Conservation (phyloP, 208 protist species). For the Herpetomonas tarakana region DNA sequence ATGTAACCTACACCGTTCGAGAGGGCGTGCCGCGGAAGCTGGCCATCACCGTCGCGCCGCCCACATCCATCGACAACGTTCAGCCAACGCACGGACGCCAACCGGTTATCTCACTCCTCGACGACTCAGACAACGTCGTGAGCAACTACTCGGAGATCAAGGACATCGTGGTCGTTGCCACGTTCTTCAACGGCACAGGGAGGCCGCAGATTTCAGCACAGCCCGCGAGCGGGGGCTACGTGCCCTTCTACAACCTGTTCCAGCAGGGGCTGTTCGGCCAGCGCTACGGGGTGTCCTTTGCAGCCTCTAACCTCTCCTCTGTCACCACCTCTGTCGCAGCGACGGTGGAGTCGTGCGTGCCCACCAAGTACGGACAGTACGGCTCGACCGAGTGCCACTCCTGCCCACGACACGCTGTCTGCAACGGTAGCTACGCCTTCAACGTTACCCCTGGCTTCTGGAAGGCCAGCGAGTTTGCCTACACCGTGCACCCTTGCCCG, state of each 20-base stretch:
- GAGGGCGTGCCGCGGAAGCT: conserved; percentile 25
- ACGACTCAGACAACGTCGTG: conserved; percentile 34
- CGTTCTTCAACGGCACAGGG: conserved; percentile 19
- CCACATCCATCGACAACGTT: conserved; percentile 14
- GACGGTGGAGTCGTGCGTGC: conserved; percentile 16
- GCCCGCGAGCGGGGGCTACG: conserved; percentile 11
- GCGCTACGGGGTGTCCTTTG: conserved; percentile 19
- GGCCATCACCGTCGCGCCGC: conserved; percentile 23
- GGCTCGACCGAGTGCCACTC: conserved; percentile 22
- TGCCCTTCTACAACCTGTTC: conserved; percentile 20
- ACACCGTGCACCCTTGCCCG: conserved; percentile 27
- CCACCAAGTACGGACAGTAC: conserved; percentile 31
- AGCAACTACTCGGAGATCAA: not conserved
- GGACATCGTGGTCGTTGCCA: not conserved
- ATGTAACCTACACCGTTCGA: conserved; percentile 20
- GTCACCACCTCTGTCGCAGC: conserved; percentile 18
- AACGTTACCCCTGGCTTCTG: conserved; percentile 36
- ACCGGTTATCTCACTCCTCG: conserved; percentile 27
- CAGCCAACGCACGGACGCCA: conserved; percentile 13
- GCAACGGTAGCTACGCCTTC: conserved; percentile 43
- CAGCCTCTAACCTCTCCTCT: conserved; percentile 10
- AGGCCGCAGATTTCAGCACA: not conserved
- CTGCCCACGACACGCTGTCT: conserved; percentile 26
- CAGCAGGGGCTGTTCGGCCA: conserved; percentile 22
- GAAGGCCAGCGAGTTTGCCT: conserved; percentile 29